A percentile compares a stretch with the other conserved stretches of the same genome.
Conservation (phyloP, 192 early-diverging fungal genomes). For the Backusella morwellensis region DNA sequence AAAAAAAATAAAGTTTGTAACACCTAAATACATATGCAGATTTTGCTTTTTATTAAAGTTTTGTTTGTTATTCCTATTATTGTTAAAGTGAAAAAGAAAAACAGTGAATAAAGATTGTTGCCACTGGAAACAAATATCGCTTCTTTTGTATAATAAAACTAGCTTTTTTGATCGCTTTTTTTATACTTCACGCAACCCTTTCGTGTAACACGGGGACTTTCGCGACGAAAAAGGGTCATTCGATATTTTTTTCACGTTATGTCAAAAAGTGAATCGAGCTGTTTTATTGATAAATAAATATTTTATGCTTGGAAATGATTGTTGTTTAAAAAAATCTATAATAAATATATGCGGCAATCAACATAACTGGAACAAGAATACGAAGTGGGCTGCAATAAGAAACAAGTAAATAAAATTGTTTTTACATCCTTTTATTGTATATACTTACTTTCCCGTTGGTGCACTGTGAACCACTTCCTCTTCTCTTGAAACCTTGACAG, state of each 20-base stretch:
- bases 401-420: not conserved
- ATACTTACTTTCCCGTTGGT: conserved; percentile 36
- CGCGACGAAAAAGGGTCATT: not conserved
- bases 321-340: conserved; percentile 5
- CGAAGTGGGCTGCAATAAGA: conserved; percentile 17
- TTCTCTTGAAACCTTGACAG: conserved; percentile 20
- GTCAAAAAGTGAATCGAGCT: not conserved
- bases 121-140: too few relatives aligned
- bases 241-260: not conserved
- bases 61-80: too few relatives aligned
- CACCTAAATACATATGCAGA: too few relatives aligned
- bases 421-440: not conserved
- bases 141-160: too few relatives aligned
- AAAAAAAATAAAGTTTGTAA: too few relatives aligned
- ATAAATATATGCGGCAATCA: conserved; percentile 17
- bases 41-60: too few relatives aligned
- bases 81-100: too few relatives aligned
- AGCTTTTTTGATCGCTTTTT: too few relatives aligned
- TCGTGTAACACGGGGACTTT: too few relatives aligned
- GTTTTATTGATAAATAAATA: not conserved
- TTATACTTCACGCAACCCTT: too few relatives aligned
- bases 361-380: conserved; percentile 12
- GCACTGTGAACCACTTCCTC: not conserved
- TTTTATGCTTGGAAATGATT: not conserved
- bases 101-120: too few relatives aligned